A percentile compares a stretch with the other conserved stretches of the same genome.
These are phyloP conservation scores for Ascobolus immersus DNA, from an alignment of 495 filamentous ascomycete species.

Conservation along the genomic window DNA sequence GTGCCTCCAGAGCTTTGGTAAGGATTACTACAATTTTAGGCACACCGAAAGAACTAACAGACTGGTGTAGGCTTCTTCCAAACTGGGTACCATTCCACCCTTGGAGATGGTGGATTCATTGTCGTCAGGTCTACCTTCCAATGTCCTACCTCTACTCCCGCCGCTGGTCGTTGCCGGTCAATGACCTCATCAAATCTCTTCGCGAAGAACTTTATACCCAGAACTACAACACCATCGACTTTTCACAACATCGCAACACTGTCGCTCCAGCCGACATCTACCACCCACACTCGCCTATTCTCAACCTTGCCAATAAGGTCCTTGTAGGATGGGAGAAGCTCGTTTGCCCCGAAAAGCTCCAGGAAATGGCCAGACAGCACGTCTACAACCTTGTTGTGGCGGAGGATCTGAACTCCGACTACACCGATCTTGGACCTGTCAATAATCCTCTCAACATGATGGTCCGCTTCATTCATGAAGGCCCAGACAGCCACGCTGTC, in stretches of 20 bases:
- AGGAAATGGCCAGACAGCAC: slow-evolving; percentile 36
- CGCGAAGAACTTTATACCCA: slow-evolving; percentile 67
- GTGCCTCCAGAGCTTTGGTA: slow-evolving; percentile 75
- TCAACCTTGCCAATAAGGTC: slow-evolving; percentile 49
- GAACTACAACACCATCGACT: slow-evolving; percentile 53
- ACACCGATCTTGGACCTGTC: slow-evolving; percentile 64
- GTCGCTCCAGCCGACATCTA: slow-evolving; percentile 67
- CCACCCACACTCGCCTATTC: slow-evolving; percentile 65
- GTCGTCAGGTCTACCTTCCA: slow-evolving; percentile 72
- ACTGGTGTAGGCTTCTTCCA: slow-evolving; percentile 35
- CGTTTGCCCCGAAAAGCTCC: slow-evolving; percentile 48
- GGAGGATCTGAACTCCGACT: slow-evolving; percentile 83
- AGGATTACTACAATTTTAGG: slow-evolving; percentile 5
- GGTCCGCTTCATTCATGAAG: slow-evolving; percentile 58
- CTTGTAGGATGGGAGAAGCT: slow-evolving; percentile 35
- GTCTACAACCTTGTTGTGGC: slow-evolving; percentile 48
- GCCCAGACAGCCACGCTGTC: slow-evolving; percentile 50
- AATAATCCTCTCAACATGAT: slow-evolving; percentile 72
- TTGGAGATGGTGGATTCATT: slow-evolving; percentile 98
- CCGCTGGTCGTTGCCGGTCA: slow-evolving; percentile 43
- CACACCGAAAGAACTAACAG: not conserved
- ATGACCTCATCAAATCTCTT: slow-evolving; percentile 41
- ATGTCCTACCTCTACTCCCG: slow-evolving; percentile 79
- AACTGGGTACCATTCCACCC: slow-evolving; percentile 88
- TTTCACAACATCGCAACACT: slow-evolving; percentile 50